Conservation (phyloP, 1,284 basidiomycete genomes). For the Rhizoctonia solani region DNA sequence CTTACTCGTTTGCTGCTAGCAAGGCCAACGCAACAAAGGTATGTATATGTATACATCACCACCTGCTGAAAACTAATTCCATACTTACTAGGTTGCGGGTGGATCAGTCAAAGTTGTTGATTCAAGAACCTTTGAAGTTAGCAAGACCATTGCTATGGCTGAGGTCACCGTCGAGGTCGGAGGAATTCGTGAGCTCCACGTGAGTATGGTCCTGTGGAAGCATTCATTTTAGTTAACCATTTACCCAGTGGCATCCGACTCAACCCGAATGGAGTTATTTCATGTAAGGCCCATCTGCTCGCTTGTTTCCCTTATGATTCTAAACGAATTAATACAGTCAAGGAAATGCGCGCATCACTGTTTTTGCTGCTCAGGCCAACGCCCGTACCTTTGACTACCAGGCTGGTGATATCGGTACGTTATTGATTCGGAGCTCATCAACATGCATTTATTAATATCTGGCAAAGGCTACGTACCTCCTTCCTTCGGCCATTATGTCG, state of each 20-base stretch:
- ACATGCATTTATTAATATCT: background rate
- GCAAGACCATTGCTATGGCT: slow-evolving; percentile 23
- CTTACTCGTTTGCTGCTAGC: slow-evolving; percentile 61
- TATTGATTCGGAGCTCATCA: slow-evolving; percentile 44
- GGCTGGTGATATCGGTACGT: slow-evolving; percentile 61
- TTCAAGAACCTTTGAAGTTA: slow-evolving; percentile 12
- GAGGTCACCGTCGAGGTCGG: background rate
- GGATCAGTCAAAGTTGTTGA: slow-evolving; percentile 20
- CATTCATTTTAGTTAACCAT: slow-evolving; percentile 5
- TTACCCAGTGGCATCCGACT: slow-evolving; percentile 22
- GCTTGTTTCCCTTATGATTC: background rate
- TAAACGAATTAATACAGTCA: background rate
- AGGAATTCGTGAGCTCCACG: slow-evolving; percentile 54
- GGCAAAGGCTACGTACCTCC: slow-evolving; percentile 55
- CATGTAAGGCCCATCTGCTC: slow-evolving; percentile 32
- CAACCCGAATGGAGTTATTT: slow-evolving; percentile 44
- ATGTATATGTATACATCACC: background rate
- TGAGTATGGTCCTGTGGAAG: slow-evolving; percentile 44
- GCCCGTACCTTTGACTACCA: slow-evolving; percentile 71
- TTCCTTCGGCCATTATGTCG: slow-evolving; percentile 12
- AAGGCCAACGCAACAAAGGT: slow-evolving; percentile 53
- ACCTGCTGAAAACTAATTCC: background rate
- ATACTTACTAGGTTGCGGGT: background rate
- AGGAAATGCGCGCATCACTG: slow-evolving; percentile 23
- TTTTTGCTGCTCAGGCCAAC: slow-evolving; percentile 61